Conservation (phyloP, 305 asterid genomes). For the Caryopteris hybrid region DNA sequence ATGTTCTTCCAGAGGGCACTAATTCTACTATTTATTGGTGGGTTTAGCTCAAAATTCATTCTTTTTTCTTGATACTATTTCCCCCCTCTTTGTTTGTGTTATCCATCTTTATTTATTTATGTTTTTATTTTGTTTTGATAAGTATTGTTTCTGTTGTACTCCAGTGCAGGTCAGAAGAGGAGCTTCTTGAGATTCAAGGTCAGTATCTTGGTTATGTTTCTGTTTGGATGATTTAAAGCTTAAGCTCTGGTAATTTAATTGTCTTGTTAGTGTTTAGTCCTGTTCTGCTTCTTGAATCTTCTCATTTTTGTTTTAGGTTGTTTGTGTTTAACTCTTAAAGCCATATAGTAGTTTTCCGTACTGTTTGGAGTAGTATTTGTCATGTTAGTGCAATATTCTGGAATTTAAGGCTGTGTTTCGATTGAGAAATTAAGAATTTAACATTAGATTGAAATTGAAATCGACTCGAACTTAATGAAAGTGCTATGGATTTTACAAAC, state of each 20-base stretch:
- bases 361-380: not conserved
- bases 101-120: not conserved
- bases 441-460: too few relatives aligned
- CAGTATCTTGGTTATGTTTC: not conserved
- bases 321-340: too few relatives aligned
- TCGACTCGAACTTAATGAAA: too few relatives aligned
- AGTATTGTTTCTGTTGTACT: constrained; percentile 43
- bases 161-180: constrained; percentile 99
- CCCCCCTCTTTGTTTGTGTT: not conserved
- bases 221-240: not conserved
- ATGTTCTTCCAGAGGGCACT: constrained; percentile 65
- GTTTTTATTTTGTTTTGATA: constrained; percentile 28
- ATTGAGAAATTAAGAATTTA: not conserved
- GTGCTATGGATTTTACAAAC: too few relatives aligned
- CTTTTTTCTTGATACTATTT: not conserved
- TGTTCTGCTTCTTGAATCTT: not conserved
- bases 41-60: constrained; percentile 29
- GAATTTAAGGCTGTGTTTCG: not conserved
- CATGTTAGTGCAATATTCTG: not conserved
- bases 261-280: not conserved
- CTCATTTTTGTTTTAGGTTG: not conserved
- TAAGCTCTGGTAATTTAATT: not conserved
- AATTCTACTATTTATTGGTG: constrained; percentile 92
- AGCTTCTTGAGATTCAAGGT: constrained; percentile 97
- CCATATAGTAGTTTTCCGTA: not conserved